Conservation (phyloP, 2,329 filamentous ascomycete species). For the Arthrocladium fulminans region DNA sequence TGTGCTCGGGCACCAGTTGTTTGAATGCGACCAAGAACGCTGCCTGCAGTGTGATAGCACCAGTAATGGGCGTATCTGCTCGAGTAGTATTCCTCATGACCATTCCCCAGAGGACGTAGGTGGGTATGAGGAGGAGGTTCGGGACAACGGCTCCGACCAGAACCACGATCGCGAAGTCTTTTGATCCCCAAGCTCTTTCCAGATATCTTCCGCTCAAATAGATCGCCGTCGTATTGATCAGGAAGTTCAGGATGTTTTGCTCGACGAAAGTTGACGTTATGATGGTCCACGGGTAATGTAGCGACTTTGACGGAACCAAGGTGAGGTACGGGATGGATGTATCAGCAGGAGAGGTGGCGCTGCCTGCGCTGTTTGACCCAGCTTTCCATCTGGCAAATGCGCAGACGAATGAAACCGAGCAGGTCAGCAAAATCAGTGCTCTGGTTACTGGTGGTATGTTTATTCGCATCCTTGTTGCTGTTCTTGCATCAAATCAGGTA, state of each 20-base stretch:
- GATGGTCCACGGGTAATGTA: constrained; percentile 90
- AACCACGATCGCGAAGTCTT: constrained; percentile 85
- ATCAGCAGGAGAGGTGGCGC: constrained; percentile 33
- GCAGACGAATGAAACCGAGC: constrained; percentile 66
- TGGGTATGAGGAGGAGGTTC: constrained; percentile 64
- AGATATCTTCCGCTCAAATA: constrained; percentile 92
- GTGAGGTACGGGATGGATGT: constrained; percentile 75
- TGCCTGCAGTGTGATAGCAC: constrained; percentile 81
- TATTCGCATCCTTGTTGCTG: constrained; percentile 47
- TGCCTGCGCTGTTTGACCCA: constrained; percentile 35
- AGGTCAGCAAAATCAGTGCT: constrained; percentile 63
- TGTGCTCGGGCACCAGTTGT: constrained; percentile 94
- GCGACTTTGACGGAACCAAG: constrained; percentile 71
- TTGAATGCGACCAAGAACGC: constrained; percentile 95
- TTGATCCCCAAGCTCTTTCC: constrained; percentile 88
- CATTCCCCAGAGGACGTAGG: constrained; percentile 65
- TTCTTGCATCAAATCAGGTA: neutral
- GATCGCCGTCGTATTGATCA: constrained; percentile 66
- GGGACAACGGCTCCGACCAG: constrained; percentile 68
- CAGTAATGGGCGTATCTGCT: constrained; percentile 67
- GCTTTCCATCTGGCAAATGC: constrained; percentile 57
- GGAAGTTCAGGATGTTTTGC: constrained; percentile 80
- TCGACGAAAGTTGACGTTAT: constrained; percentile 80
- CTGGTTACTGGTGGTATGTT: constrained; percentile 91
- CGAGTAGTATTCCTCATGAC: constrained; percentile 41